phyloP scores from a whole-genome alignment of 2,329 filamentous ascomycete genomes.

The Phialophora tarda region DNA sequence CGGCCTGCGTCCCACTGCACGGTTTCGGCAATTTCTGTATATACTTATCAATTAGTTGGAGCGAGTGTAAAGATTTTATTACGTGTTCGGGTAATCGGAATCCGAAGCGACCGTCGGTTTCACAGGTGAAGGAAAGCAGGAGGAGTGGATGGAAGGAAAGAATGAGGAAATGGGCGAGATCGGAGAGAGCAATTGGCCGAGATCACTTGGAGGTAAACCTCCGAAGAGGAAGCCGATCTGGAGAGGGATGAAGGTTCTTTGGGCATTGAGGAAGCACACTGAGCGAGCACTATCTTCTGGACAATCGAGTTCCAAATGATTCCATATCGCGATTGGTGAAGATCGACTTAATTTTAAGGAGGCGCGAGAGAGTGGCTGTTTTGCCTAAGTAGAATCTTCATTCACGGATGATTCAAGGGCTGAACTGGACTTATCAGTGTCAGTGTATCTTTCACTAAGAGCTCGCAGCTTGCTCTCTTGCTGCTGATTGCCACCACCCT shows the following conservation, averaged over 20 bases:
- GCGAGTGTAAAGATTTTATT: constrained; percentile 25
- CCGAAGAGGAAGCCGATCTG: constrained; percentile 1
- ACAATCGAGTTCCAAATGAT: background rate
- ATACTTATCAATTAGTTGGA: constrained; percentile 32
- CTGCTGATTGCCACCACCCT: background rate
- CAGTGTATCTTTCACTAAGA: background rate
- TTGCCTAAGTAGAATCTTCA: background rate
- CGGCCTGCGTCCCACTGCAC: constrained; percentile 29
- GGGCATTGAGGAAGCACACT: background rate
- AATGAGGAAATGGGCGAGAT: background rate
- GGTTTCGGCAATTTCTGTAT: constrained; percentile 32
- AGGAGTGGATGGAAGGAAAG: background rate
- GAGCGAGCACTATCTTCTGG: background rate
- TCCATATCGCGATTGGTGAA: background rate
- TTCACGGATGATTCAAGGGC: background rate
- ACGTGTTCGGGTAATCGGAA: background rate
- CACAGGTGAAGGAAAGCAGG: background rate
- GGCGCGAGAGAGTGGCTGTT: background rate
- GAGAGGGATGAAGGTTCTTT: background rate
- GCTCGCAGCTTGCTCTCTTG: background rate
- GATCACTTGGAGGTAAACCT: background rate
- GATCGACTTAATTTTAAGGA: background rate
- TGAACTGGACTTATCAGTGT: background rate
- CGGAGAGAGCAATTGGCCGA: background rate
- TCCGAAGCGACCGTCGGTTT: background rate